Evolutionary conservation across 106 monocot species (phyloP), one percentile per base, ranked within the genome.

Genomic region (Cymbidium sinense): DNA sequence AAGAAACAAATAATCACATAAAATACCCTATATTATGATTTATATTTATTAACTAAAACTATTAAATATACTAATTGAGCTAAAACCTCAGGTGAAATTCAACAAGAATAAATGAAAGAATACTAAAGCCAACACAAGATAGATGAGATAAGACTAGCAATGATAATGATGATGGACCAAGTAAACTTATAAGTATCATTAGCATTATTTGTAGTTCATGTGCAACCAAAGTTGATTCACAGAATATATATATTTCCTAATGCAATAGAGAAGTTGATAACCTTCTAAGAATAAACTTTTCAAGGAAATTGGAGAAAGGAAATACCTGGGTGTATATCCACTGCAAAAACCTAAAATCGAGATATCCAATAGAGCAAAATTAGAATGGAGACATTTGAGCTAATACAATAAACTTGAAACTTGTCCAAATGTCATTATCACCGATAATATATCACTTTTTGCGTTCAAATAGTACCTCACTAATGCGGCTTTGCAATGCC

Each of bases 321-420:
- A 17, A 62, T 84, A 95, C 95, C 95, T 86, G 95, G 95, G 51
- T 95, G 95, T 84, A 95, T 93, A 83, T 95, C 95, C 58, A 95
- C 95, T 65, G 92, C 86, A 84, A 92, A 95, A 77, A 95, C 92
- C 92, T 95, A 79, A 19, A 79, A 18, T 34, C 33, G 65, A 41
- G 7, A 81, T 8, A 55, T 18, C 36, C 71, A 77, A 76, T 10
- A 73, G 23, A 76, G 77, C 13, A 28, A 69, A 9, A 72, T 64
- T 62, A 52, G n/a, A 33, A 35, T 19, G 39, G 43, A 25, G 41
- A 41, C 41, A 9, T 9, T 41, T 27, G 67, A 18, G 34, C 64
- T 33, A 70, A 72, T 8, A 71, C 7, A 52, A 50, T 3, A 3
- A 37, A 72, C 41, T 41, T 35, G 41, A 41, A 41, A 79, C 7